Conservation (phyloP, 2,329 filamentous ascomycete genomes). For the Pyrenochaeta sp. region DNA sequence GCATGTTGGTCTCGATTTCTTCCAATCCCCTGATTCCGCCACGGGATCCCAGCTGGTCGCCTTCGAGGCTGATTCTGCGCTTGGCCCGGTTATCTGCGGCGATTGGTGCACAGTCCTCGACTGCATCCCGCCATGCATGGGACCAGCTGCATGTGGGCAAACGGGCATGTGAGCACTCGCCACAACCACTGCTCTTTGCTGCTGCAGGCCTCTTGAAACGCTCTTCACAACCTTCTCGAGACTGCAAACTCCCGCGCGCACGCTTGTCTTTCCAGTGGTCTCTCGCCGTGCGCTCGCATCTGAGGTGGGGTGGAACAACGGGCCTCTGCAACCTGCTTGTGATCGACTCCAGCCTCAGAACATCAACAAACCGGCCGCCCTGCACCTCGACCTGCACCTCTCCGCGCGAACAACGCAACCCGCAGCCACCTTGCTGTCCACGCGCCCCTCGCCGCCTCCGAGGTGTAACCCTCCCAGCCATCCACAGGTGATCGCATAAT, state of each 20-base stretch:
- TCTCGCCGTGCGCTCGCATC: slow-evolving; percentile 12
- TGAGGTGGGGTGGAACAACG: slow-evolving; percentile 32
- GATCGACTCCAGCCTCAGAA: neutral
- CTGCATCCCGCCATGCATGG: slow-evolving; percentile 22
- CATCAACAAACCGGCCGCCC: slow-evolving; percentile 9
- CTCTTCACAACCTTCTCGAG: slow-evolving; percentile 15
- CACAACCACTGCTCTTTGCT: slow-evolving; percentile 37
- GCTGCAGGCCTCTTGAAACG: slow-evolving; percentile 40
- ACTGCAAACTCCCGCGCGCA: slow-evolving; percentile 14
- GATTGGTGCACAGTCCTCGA: slow-evolving; percentile 36
- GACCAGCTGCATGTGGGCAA: slow-evolving; percentile 31
- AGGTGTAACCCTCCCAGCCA: slow-evolving; percentile 27
- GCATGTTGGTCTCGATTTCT: slow-evolving; percentile 12
- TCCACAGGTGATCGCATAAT: slow-evolving; percentile 13
- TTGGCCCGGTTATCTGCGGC: slow-evolving; percentile 38
- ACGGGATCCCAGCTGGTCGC: slow-evolving; percentile 24
- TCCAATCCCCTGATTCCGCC: slow-evolving; percentile 28
- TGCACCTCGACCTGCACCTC: slow-evolving; percentile 27
- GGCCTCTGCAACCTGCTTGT: slow-evolving; percentile 1
- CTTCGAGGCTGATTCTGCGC: slow-evolving; percentile 38
- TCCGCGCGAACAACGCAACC: slow-evolving; percentile 35
- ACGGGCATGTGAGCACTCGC: slow-evolving; percentile 37
- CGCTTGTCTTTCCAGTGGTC: slow-evolving; percentile 19
- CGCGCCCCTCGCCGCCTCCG: slow-evolving; percentile 24
- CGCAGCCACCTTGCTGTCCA: slow-evolving; percentile 38